Evolutionary conservation across 768 basidiomycete species (phyloP), one percentile per base, ranked within the genome.

Genomic region (Mycena sanguinolenta): DNA sequence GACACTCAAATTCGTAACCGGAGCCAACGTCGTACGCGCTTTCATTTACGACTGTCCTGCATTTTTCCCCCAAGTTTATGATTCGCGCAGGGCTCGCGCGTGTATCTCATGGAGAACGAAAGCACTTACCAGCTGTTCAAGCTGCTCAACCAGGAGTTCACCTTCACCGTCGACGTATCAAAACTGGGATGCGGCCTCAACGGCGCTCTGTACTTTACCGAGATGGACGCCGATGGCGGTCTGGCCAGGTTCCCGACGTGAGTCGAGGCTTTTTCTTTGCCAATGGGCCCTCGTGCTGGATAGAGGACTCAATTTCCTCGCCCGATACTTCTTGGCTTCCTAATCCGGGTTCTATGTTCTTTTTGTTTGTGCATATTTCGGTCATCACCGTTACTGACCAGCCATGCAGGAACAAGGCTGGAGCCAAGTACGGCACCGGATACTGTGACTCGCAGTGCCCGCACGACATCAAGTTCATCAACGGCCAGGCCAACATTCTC

Each of bases 161-260:
- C 86, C 25, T 88, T 89, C 79, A 87, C 88, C 80, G 87, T 89
- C 77, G 88, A 89, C 76, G 82, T 89, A 65, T 87, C 87, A 69
- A 80, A 87, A 19, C 53, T 65, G 0, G 23, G 54, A 8, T 89
- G 88, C 73, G 88, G 88, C 67, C 83, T 90, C 75, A 90, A 90
- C 77, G 89, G 86, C 73, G 89, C 89, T 14, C 80, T 90, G 65
- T 90, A 90, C 82, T 88, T 90, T 79, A 79, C 82, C 60, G 83
- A 86, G 78, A 90, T 90, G 89, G 88, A 86, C 74, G 83, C 83
- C 14, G 88, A 89, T 73, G 89, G 89, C 79, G 89, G 89, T 39
- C 75, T 78, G 52, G 67, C 82, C 65, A 79, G 82, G 74, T 87
- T 79, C 8, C 44, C 80, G 74, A 87, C 38, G 79, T 72, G 74